Conservation (phyloP, 495 filamentous ascomycete genomes). For the Podospora pseudocomata region DNA sequence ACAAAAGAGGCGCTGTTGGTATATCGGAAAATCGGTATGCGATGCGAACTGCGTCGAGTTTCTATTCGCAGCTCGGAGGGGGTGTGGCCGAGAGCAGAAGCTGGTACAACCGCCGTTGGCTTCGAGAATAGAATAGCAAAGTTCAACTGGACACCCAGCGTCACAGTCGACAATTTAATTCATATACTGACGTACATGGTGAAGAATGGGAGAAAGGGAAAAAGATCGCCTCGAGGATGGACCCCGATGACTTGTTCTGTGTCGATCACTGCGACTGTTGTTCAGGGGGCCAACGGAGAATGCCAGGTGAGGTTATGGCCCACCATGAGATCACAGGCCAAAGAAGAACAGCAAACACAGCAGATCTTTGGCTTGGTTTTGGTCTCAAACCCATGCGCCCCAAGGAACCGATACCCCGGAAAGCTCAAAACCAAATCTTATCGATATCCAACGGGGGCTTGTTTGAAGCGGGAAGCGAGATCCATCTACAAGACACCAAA, state of each 20-base stretch:
- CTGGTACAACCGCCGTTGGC: neutral
- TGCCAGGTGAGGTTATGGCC: neutral
- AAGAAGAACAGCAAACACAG: neutral
- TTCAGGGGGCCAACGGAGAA: neutral
- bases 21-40: neutral
- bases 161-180: neutral
- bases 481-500: neutral
- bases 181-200: neutral
- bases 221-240: neutral
- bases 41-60: neutral
- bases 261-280: constrained; percentile 4
- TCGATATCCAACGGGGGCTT: neutral
- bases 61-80: neutral
- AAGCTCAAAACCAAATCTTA: constrained; percentile 2
- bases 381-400: constrained; percentile 14
- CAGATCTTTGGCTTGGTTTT: neutral
- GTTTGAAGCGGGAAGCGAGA: neutral
- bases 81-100: neutral
- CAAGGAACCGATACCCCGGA: constrained; percentile 10
- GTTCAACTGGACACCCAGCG: neutral
- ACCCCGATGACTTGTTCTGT: neutral
- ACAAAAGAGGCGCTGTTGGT: constrained; percentile 2
- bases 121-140: neutral
- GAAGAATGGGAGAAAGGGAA: constrained; percentile 8
- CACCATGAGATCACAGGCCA: constrained; percentile 2